phyloP scores from a whole-genome alignment of 2,329 filamentous ascomycete species.

The Botrytis elliptica region DNA sequence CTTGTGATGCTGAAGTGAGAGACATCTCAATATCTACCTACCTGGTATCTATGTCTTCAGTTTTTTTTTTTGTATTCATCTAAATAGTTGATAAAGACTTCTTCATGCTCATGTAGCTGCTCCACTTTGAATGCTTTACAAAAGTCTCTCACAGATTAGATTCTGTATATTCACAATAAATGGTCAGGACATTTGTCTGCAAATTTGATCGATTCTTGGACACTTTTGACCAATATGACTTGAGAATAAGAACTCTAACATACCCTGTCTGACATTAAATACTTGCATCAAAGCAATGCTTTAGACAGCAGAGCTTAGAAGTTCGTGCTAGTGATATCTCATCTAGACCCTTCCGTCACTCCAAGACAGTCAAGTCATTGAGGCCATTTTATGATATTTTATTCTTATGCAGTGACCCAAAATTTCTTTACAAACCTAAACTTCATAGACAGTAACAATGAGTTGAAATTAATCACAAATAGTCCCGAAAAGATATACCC shows the following conservation, averaged over 20 bases:
- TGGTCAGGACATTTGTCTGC: neutral
- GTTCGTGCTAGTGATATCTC: neutral
- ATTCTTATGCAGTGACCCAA: neutral
- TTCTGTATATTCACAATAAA: neutral
- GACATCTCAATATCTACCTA: neutral
- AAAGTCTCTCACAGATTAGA: accelerated
- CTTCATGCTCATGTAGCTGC: neutral
- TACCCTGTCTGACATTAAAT: accelerated
- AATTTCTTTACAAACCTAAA: neutral
- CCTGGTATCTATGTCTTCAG: neutral
- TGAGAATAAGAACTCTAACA: neutral
- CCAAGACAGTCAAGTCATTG: neutral
- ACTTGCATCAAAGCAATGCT: neutral
- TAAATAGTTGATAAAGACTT: neutral
- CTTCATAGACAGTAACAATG: neutral
- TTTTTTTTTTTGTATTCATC: neutral
- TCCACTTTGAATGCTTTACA: neutral
- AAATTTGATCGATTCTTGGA: neutral
- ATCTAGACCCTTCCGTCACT: neutral
- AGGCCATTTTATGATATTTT: neutral
- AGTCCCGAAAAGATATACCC: accelerated
- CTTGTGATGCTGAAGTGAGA: neutral
- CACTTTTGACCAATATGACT: neutral
- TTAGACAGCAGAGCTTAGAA: neutral
- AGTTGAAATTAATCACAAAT: neutral